These are phyloP conservation scores for Sphaerosporella brunnea DNA, from an alignment of 495 filamentous ascomycete species.

Conservation along the genomic window DNA sequence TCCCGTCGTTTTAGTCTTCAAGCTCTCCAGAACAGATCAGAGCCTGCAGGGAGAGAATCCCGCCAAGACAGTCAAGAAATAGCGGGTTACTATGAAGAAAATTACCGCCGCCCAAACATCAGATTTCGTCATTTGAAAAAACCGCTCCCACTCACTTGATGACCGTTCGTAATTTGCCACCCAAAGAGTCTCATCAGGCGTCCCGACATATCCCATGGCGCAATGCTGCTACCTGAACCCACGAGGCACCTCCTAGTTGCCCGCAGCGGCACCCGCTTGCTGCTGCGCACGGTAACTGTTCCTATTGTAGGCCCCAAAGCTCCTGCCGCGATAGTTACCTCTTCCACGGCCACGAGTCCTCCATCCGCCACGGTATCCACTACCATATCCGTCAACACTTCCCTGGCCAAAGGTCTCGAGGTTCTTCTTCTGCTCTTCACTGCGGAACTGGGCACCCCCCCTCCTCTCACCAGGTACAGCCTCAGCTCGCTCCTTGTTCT, in stretches of 20 bases:
- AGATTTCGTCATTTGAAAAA: no score
- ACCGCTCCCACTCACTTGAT: no score
- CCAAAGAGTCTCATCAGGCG: no score
- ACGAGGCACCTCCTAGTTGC: background rate
- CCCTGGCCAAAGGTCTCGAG: conserved; percentile 98
- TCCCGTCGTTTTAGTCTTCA: no score
- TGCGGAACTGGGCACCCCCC: conserved; percentile 79
- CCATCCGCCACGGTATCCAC: conserved; percentile 32
- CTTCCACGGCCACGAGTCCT: conserved; percentile 53
- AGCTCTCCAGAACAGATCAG: no score
- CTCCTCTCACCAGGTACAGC: conserved; percentile 36
- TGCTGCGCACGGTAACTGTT: background rate
- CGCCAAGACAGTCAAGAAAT: no score
- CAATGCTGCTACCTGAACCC: no score
- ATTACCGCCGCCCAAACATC: no score
- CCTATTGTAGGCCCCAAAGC: background rate
- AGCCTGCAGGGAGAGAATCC: no score
- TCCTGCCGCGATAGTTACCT: conserved; percentile 25
- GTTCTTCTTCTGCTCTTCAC: conserved; percentile 85
- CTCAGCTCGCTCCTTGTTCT: conserved; percentile 78
- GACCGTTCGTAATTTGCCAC: no score
- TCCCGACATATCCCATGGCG: no score
- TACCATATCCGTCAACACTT: conserved; percentile 70
- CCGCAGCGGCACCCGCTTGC: background rate
- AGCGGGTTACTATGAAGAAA: no score